Percentiles rank a stretch among this genome's conserved stretches.
Conservation (phyloP, 2,329 filamentous ascomycete species). For the Aureobasidium sp. region DNA sequence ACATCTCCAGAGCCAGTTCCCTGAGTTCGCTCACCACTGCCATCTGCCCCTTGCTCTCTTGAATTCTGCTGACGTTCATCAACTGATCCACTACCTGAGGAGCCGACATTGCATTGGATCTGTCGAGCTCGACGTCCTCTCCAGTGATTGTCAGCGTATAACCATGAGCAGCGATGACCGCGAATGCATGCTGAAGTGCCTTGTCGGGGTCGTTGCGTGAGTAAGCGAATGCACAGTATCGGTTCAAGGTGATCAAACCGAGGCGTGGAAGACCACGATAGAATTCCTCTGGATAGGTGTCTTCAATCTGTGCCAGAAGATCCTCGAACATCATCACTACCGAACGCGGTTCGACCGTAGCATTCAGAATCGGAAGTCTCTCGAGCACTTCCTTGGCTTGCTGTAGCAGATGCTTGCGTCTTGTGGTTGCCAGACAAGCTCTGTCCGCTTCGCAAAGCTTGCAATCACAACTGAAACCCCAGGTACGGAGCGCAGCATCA, state of each 20-base stretch:
- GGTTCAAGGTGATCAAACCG: not conserved
- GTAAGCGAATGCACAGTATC: not conserved
- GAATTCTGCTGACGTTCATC: not conserved
- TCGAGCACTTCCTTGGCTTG: not conserved
- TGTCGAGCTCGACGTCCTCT: not conserved
- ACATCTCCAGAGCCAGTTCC: not conserved
- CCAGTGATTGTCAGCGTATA: not conserved
- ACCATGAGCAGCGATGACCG: not conserved
- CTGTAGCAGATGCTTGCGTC: not conserved
- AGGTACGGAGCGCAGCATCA: conserved; percentile 27
- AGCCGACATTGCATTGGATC: conserved; percentile 1
- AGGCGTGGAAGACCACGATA: not conserved
- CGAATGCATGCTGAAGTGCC: not conserved
- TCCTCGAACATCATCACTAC: not conserved
- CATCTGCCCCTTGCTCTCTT: not conserved
- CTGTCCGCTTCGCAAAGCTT: conserved; percentile 27
- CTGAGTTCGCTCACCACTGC: not conserved
- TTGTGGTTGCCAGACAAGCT: not conserved
- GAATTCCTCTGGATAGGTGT: not conserved
- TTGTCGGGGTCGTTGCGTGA: not conserved
- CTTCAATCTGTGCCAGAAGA: not conserved
- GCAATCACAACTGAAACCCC: conserved; percentile 39
- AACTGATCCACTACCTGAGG: conserved; percentile 3
- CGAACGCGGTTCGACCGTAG: not conserved
- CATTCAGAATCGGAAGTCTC: not conserved